Conservation (phyloP, 208 protist species). For the Trypanosoma rangeli region DNA sequence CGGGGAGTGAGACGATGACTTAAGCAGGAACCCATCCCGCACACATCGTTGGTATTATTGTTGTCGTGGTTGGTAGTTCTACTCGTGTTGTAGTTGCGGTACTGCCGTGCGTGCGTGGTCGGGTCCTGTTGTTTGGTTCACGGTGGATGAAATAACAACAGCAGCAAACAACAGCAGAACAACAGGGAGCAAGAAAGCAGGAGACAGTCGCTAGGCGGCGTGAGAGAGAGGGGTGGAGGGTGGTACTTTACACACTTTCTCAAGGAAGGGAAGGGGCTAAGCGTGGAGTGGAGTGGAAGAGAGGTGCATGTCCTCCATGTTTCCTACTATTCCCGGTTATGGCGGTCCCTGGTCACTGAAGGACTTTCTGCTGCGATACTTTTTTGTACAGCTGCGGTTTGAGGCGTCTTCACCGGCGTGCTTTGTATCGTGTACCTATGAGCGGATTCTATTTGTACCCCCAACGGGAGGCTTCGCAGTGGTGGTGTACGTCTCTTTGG, state of each 20-base stretch:
- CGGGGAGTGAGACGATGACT: too few species aligned
- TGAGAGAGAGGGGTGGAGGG: too few species aligned
- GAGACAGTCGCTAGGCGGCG: too few species aligned
- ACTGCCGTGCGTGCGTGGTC: too few species aligned
- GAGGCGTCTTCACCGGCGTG: not conserved
- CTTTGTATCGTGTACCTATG: not conserved
- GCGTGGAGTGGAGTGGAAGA: too few species aligned
- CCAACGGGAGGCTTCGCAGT: constrained; percentile 40
- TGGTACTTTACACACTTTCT: too few species aligned
- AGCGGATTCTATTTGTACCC: constrained; percentile 23
- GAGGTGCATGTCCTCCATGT: constrained; percentile 37
- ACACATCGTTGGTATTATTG: too few species aligned
- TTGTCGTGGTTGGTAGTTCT: not conserved
- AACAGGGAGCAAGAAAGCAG: not conserved
- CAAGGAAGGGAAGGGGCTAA: too few species aligned
- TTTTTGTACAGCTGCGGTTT: constrained; percentile 40
- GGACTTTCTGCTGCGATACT: constrained; percentile 46
- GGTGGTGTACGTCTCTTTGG: constrained; percentile 45
- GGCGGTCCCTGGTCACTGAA: constrained; percentile 50
- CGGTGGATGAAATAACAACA: not conserved
- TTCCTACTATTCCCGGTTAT: constrained; percentile 50
- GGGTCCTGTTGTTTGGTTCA: not conserved
- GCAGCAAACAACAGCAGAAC: not conserved
- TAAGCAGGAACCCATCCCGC: too few species aligned
- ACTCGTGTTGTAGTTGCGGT: too few species aligned